These are phyloP conservation scores for Hanseniaspora pseudoguilliermondii DNA, from an alignment of 805 yeast species.

Conservation along the genomic window DNA sequence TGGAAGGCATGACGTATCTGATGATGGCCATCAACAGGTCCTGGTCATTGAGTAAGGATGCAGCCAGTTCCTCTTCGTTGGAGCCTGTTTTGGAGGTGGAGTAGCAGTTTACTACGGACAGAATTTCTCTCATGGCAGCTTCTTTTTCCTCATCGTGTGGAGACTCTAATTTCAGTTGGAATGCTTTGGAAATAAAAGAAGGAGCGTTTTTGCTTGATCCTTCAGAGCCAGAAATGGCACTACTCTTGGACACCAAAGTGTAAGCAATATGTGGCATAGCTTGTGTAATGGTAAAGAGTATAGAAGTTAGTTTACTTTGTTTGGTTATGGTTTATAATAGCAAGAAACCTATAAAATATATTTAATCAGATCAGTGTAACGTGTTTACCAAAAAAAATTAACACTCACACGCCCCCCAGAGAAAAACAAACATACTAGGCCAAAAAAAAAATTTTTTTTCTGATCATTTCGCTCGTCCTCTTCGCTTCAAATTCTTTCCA, in stretches of 20 bases:
- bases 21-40: slow-evolving; percentile 87
- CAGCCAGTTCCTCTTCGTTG: slow-evolving; percentile 13
- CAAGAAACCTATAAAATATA: not conserved
- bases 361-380: not conserved
- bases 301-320: not conserved
- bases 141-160: slow-evolving; percentile 7
- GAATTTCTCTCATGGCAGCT: slow-evolving; percentile 12
- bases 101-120: slow-evolving; percentile 11
- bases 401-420: not conserved
- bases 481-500: too few relatives aligned
- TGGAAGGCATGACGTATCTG: slow-evolving; percentile 94
- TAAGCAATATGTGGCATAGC: slow-evolving; percentile 6
- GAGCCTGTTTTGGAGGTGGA: slow-evolving; percentile 7
- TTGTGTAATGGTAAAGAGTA: not conserved
- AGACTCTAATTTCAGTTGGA: slow-evolving; percentile 8
- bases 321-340: not conserved
- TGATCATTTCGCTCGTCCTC: too few relatives aligned
- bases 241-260: slow-evolving; percentile 10
- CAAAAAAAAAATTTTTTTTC: not conserved
- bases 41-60: slow-evolving; percentile 10
- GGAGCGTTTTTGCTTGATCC: slow-evolving; percentile 7
- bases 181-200: slow-evolving; percentile 9
- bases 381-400: not conserved
- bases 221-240: slow-evolving; percentile 8
- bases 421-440: not conserved